Percentiles rank a stretch among this genome's conserved stretches.
Conservation (phyloP, 164 flowering plant genomes). For the Nymphaea thermarum region DNA sequence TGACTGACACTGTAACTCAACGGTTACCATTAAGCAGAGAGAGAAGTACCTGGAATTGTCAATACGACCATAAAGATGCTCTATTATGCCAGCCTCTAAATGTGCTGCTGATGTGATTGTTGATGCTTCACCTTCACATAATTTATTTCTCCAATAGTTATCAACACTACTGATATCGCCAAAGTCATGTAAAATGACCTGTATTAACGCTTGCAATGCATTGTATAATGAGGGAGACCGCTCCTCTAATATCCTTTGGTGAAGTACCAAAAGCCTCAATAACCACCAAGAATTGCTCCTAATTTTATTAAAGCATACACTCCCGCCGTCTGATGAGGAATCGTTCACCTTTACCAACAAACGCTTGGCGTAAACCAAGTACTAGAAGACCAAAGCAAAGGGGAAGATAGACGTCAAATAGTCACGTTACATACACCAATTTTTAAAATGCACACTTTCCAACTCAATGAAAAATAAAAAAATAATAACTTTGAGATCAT, state of each 20-base stretch:
- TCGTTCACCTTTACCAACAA: conserved; percentile 58
- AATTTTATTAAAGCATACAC: conserved; percentile 14
- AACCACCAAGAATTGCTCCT: conserved; percentile 70
- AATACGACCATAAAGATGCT: conserved; percentile 52
- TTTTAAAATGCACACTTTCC: too few species aligned
- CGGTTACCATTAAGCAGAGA: too few species aligned
- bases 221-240: conserved; percentile 58
- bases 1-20: too few species aligned
- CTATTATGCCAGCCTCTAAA: conserved; percentile 69
- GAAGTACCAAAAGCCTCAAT: conserved; percentile 25
- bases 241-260: conserved; percentile 40
- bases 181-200: conserved; percentile 32
- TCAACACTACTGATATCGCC: conserved; percentile 36
- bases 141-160: conserved; percentile 46
- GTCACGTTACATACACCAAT: too few species aligned
- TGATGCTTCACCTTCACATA: conserved; percentile 35
- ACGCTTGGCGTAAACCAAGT: conserved; percentile 72
- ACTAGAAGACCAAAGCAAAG: conserved; percentile 25
- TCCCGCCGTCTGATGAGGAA: conserved; percentile 22
- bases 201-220: conserved; percentile 38
- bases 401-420: too few species aligned
- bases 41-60: conserved; percentile 31
- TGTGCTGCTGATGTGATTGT: conserved; percentile 44
- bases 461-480: too few species aligned
- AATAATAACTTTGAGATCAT: too few species aligned